A percentile compares a stretch with the other conserved stretches of the same genome.
These are phyloP conservation scores for Quercus bicolor DNA, from an alignment of 306 rosid species.

Conservation along the genomic window DNA sequence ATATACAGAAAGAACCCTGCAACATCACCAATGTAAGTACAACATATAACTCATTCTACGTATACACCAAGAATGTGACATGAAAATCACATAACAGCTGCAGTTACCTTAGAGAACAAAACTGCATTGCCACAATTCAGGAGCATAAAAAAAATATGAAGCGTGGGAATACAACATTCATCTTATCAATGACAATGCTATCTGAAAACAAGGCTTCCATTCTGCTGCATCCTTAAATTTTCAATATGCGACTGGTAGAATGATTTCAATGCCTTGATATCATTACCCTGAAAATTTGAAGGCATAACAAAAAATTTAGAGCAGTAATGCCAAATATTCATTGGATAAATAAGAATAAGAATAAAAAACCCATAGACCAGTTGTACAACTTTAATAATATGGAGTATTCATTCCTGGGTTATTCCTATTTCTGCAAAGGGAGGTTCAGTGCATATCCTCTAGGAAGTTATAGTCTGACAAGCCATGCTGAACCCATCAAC, in stretches of 20 bases:
- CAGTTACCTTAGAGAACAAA: conserved; percentile 54
- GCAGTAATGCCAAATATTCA: background rate
- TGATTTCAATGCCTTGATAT: conserved; percentile 74
- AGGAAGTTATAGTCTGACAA: background rate
- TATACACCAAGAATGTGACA: background rate
- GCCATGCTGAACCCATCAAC: background rate
- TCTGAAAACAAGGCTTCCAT: conserved; percentile 84
- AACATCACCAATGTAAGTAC: conserved; percentile 22
- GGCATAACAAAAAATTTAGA: conserved; percentile 8
- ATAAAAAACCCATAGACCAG: background rate
- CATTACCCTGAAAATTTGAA: conserved; percentile 56
- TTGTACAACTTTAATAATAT: background rate
- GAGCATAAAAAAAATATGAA: conserved; percentile 22
- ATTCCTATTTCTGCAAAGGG: background rate
- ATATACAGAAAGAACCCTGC: conserved; percentile 68
- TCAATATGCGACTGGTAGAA: conserved; percentile 76
- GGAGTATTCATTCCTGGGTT: background rate
- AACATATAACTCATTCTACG: background rate
- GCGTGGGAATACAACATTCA: conserved; percentile 12
- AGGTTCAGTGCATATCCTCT: background rate
- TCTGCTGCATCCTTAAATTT: conserved; percentile 75
- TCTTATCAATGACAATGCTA: conserved; percentile 51
- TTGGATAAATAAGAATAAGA: background rate
- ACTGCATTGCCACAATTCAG: conserved; percentile 28
- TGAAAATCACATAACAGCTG: background rate